Conservation (phyloP, 2,329 filamentous ascomycete genomes). For the Fusarium redolens region DNA sequence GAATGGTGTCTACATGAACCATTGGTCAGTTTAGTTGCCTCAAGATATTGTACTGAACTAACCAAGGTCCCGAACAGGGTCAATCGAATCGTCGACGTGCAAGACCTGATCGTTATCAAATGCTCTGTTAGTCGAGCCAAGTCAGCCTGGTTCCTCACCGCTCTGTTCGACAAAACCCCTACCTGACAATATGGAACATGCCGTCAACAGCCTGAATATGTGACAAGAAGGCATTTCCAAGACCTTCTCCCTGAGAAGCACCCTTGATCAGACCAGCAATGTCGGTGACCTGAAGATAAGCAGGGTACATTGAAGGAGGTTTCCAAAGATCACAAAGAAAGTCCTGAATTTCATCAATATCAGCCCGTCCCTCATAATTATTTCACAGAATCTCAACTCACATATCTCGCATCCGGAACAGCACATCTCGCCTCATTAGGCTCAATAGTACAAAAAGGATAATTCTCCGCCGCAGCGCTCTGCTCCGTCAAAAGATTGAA, state of each 20-base stretch:
- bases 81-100: slow-evolving; percentile 60
- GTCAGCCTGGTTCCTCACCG: background rate
- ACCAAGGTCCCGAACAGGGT: slow-evolving; percentile 57
- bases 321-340: slow-evolving; percentile 59
- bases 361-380: background rate
- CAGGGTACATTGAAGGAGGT: slow-evolving; percentile 58
- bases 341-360: slow-evolving; percentile 47
- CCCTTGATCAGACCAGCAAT: slow-evolving; percentile 60
- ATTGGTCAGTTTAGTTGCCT: slow-evolving; percentile 1
- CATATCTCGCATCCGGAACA: slow-evolving; percentile 58
- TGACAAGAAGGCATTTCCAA: slow-evolving; percentile 58
- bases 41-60: slow-evolving; percentile 30
- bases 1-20: slow-evolving; percentile 36
- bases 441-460: slow-evolving; percentile 60
- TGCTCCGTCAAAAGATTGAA: slow-evolving; percentile 60
- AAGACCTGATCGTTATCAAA: slow-evolving; percentile 59
- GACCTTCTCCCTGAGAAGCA: slow-evolving; percentile 56
- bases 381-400: slow-evolving; percentile 42
- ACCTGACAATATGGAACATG: slow-evolving; percentile 59
- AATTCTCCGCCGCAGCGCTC: slow-evolving; percentile 58
- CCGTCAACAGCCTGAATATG: slow-evolving; percentile 60
- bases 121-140: slow-evolving; percentile 43
- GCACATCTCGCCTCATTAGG: slow-evolving; percentile 59
- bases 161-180: background rate
- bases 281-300: slow-evolving; percentile 58